Base-by-base conservation (phyloP, 768 basidiomycete species). In the Termitomyces sp. region DNA sequence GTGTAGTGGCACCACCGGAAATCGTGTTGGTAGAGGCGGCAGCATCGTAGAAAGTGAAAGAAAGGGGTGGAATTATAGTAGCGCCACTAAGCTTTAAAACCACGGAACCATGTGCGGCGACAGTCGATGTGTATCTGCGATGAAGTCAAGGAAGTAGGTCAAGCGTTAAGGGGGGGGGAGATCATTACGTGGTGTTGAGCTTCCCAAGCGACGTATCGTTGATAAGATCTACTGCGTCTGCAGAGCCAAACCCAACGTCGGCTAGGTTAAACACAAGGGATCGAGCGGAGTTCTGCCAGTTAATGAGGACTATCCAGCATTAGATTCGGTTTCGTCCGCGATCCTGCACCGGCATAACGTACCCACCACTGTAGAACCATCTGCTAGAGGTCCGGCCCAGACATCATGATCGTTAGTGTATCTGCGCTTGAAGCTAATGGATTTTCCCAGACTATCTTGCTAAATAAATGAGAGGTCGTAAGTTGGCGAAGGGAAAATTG, bases 331-430 rank as follows among this genome's bases (percentile, higher is more conserved):
- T 21, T 42, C 5, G 11, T n/a, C 30, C 5, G 3, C 33, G n/a
- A 38, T 42, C 41, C 21, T 40, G 7, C 49, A 19, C 14, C 23
- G 30, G 26, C 19, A 23, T 8, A 4, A 64, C 71, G 41, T 57
- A 77, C 78, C 66, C 54, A 73, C 78, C 52, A 75, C 75, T 26
- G 71, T 78, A 5, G 77, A 78, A 28, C 76, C 77, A 64, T 78
- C 77, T 26, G 75, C 67, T 26, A 80, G 58, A n/a, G 76, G 75
- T 3, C 78, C 77, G 42, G 75, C 67, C 77, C 77, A 80, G 12
- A 78, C 73, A 59, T 80, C 78, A 53, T 75, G 70, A 56, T 79
- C 78, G 59, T 78, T 76, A 0, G 76, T 75, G 60, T 79, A 79
- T 45, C 78, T 74, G 45, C 78, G 74, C 61, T 67, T 75, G 67